Evolutionary conservation across 2,329 filamentous ascomycete species (phyloP).

Genomic region (Periconia macrospinosa): DNA sequence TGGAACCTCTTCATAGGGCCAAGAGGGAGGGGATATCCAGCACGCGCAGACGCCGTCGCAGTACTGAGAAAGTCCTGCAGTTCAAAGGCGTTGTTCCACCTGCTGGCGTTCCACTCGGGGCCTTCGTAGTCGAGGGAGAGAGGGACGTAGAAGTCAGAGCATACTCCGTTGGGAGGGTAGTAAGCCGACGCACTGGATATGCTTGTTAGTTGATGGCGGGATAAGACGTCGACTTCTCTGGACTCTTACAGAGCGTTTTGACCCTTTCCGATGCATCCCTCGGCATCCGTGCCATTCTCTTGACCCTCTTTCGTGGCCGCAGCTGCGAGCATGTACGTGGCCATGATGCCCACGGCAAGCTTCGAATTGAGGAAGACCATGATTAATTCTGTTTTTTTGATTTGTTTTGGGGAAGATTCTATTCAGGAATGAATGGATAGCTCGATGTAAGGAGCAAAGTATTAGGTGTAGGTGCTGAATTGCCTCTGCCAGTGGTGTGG

Average conservation of each 20-base stretch:
- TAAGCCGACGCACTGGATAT: conserved; percentile 3
- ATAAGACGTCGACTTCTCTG: background rate
- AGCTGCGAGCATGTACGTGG: background rate
- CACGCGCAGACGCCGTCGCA: conserved; percentile 1
- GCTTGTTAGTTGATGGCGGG: background rate
- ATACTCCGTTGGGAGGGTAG: conserved; percentile 10
- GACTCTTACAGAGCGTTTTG: background rate
- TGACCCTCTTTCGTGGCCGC: background rate
- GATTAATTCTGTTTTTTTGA: background rate
- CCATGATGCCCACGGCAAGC: background rate
- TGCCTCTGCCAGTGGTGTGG: background rate
- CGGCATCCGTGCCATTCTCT: background rate
- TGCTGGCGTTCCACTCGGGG: conserved; percentile 1
- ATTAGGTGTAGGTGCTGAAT: background rate
- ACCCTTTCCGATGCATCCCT: background rate
- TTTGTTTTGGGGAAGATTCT: no score
- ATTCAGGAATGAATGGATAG: background rate
- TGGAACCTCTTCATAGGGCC: conserved; percentile 1
- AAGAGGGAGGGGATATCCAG: background rate
- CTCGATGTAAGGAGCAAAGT: background rate
- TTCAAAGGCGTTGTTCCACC: conserved; percentile 8
- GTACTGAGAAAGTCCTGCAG: conserved; percentile 5
- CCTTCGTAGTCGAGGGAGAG: conserved; percentile 7
- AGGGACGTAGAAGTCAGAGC: conserved; percentile 9
- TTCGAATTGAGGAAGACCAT: background rate